These are phyloP conservation scores for Macrophomina pseudophaseolina DNA, from an alignment of 2,329 filamentous ascomycete genomes.

Conservation along the genomic window DNA sequence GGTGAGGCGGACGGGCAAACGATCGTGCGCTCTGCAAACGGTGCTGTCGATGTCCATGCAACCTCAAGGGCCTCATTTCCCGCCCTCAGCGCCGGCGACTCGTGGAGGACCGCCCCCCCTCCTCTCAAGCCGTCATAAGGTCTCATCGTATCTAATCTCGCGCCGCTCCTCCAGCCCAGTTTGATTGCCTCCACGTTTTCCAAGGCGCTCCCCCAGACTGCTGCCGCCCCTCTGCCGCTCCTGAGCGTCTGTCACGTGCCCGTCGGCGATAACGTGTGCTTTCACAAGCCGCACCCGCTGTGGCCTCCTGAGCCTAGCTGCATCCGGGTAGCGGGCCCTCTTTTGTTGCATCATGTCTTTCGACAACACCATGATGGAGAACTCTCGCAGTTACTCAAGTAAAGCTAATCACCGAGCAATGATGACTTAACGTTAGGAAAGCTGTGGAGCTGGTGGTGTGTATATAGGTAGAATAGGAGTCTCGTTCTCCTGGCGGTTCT, in stretches of 20 bases:
- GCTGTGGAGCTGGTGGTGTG: constrained; percentile 3
- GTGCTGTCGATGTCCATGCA: constrained; percentile 11
- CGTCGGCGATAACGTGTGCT: constrained; percentile 3
- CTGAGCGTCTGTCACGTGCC: background rate
- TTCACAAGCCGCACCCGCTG: constrained; percentile 3
- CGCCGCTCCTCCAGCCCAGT: constrained; percentile 15
- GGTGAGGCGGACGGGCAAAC: constrained; percentile 2
- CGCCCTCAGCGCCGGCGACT: constrained; percentile 12
- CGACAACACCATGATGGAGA: constrained; percentile 10
- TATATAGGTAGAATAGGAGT: constrained; percentile 14
- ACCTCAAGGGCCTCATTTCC: constrained; percentile 19
- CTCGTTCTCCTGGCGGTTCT: background rate
- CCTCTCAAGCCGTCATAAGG: constrained; percentile 22
- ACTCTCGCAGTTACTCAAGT: background rate
- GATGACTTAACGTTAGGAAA: background rate
- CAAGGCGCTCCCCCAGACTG: constrained; percentile 16
- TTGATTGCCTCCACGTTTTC: constrained; percentile 22
- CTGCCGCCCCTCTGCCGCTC: background rate
- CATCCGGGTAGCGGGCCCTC: constrained; percentile 11
- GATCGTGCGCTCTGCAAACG: constrained; percentile 10
- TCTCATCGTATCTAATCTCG: constrained; percentile 26
- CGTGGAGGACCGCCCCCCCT: constrained; percentile 8
- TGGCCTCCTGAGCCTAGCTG: background rate
- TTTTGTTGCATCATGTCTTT: constrained; percentile 26
- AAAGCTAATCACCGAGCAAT: constrained; percentile 9